Evolutionary conservation across 164 flowering plant species (phyloP).

Genomic region (Liquidambar formosana): DNA sequence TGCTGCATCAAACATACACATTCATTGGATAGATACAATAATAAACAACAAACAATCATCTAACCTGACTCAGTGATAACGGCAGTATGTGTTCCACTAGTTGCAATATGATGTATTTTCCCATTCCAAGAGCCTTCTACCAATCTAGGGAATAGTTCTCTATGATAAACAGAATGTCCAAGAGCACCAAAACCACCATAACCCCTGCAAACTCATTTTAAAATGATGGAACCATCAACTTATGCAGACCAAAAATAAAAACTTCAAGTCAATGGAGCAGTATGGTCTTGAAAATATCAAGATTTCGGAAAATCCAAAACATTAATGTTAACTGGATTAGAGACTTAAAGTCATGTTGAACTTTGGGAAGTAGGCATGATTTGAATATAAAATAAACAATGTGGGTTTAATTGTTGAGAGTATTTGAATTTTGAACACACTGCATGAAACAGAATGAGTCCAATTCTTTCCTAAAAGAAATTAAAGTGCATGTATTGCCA

Average conservation of each 20-base stretch:
- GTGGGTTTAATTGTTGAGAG: no score
- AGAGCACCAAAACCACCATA: slow-evolving; percentile 99
- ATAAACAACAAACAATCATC: slow-evolving; percentile 1
- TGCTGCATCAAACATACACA: not conserved
- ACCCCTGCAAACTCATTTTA: slow-evolving; percentile 84
- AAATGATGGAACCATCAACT: slow-evolving; percentile 11
- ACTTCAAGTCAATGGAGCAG: no score
- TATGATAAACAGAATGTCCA: slow-evolving; percentile 82
- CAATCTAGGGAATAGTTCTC: slow-evolving; percentile 74
- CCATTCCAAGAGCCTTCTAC: slow-evolving; percentile 74
- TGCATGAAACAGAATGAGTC: no score
- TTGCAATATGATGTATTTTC: slow-evolving; percentile 64
- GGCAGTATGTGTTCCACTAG: slow-evolving; percentile 92
- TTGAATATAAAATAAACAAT: no score
- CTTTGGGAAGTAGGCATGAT: no score
- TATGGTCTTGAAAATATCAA: no score
- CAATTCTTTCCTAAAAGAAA: no score
- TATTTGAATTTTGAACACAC: no score
- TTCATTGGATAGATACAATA: not conserved
- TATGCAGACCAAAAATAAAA: not conserved
- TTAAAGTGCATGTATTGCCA: no score
- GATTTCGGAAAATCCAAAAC: no score
- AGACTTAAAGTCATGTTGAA: no score
- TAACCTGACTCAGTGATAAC: slow-evolving; percentile 76
- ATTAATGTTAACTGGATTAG: no score